Evolutionary conservation across 345 rosid species (phyloP), one percentile per base, ranked within the genome.

Genomic region (Hibiscus syriacus): DNA sequence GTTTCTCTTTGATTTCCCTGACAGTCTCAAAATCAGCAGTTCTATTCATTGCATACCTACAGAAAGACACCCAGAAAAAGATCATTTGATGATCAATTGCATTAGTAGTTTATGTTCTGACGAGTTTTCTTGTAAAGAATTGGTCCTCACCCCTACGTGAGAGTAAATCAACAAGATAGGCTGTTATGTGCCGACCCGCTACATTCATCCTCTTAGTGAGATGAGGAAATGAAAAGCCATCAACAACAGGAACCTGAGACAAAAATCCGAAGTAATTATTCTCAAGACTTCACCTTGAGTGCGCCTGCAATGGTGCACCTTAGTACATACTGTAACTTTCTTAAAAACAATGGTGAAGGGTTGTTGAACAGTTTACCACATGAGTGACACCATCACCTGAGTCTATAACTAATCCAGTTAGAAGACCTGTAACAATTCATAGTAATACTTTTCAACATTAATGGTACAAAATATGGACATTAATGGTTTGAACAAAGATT

Each of bases 301-400:
- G 29, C 29, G 54, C 64, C 75, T 55, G 32, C 2, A 12, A 57
- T 16, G 20, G 70, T 49, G 27, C 56, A 12, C 17, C 43, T 22
- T 30, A 65, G 2, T 34, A 46, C 16, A 64, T 50, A 17, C 5
- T 38, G 65, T n/a, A 61, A 61, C 29, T 20, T 36, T 61, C 19
- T 29, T 22, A 12, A 60, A 19, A 50, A 0, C 32, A 26, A 48
- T 29, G 34, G 50, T 34, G 29, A 59, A 27, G 43, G 55, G 39
- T 36, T 27, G 39, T 67, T 26, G 11, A 60, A 66, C 45, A 74
- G 66, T 74, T 74, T 89, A 90, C 97, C 97, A 93, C 98, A 81
- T 94, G 99, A 65, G 99, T 94, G 70, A 94, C 99, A 65, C 99
- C 97, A 69, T 94, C 99, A 55, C 99, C 99, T 65, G 99, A 94